Evolutionary conservation across 768 basidiomycete genomes (phyloP).

Genomic region (Hypholoma sublateritium): DNA sequence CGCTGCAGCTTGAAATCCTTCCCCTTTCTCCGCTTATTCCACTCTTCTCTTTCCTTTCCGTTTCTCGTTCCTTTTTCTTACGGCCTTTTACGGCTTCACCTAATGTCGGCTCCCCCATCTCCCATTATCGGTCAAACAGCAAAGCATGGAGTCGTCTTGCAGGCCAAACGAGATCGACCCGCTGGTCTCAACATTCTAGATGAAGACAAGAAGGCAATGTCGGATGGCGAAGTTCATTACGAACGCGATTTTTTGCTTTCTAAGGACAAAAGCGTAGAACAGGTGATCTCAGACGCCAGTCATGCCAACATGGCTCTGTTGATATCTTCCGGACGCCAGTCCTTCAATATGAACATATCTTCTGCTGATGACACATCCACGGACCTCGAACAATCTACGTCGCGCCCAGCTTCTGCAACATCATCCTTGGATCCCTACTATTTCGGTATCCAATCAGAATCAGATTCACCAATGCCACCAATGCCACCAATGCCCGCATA

Average conservation of each 20-base stretch:
- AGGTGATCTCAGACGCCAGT: conserved; percentile 22
- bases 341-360: conserved; percentile 51
- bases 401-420: conserved; percentile 72
- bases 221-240: conserved; percentile 39
- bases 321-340: conserved; percentile 23
- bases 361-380: conserved; percentile 36
- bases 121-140: conserved; percentile 32
- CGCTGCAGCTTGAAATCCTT: conserved; percentile 14
- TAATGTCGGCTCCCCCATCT: conserved; percentile 43
- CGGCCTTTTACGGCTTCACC: conserved; percentile 22
- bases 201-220: conserved; percentile 32
- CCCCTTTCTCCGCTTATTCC: conserved; percentile 23
- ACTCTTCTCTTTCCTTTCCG: conserved; percentile 11
- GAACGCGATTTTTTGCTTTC: conserved; percentile 29
- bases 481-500: conserved; percentile 40
- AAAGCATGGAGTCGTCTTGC: conserved; percentile 31
- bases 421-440: conserved; percentile 90
- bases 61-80: conserved; percentile 13
- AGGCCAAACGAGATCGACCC: conserved; percentile 51
- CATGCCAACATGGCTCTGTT: conserved; percentile 17
- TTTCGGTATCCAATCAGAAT: conserved; percentile 70
- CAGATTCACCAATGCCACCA: conserved; percentile 63
- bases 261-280: conserved; percentile 18
- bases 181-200: conserved; percentile 50
- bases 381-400: conserved; percentile 43